Conservation (phyloP, 768 basidiomycete genomes). For the Tricholoma terreum region DNA sequence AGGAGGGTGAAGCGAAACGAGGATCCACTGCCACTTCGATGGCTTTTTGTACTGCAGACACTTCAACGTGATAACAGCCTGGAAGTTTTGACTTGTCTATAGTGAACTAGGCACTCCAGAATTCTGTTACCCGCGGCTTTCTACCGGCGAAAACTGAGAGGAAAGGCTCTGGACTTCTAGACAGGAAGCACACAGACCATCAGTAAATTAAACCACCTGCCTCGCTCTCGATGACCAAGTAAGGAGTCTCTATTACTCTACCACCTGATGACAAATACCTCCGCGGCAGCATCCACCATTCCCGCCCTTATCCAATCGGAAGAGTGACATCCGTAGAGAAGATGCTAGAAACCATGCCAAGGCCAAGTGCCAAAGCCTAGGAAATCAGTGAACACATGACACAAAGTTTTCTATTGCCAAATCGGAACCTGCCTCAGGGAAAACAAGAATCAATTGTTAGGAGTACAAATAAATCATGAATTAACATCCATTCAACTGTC, state of each 20-base stretch:
- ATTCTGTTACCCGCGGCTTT: conserved; percentile 1
- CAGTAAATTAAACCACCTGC: not conserved
- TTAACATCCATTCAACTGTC: conserved; percentile 7
- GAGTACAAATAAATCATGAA: not conserved
- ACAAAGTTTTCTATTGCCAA: not conserved
- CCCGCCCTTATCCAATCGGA: not conserved
- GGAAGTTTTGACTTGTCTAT: not conserved
- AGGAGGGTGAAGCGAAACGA: not conserved
- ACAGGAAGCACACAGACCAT: not conserved
- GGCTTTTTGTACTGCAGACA: not conserved
- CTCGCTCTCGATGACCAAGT: not conserved
- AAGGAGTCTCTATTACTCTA: not conserved
- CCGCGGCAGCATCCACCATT: not conserved
- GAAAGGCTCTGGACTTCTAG: not conserved
- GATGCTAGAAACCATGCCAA: not conserved
- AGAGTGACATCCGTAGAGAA: not conserved
- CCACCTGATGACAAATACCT: not conserved
- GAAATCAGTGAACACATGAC: too few species aligned
- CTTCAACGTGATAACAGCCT: not conserved
- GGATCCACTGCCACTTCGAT: not conserved
- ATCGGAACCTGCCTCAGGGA: not conserved
- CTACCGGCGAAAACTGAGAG: not conserved
- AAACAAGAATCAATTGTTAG: not conserved
- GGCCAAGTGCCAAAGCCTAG: too few species aligned
- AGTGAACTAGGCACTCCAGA: not conserved